Percentiles rank a stretch among this genome's conserved stretches.
Evolutionary conservation across 257 asterid species (phyloP).

Genomic region (Misopates orontium): DNA sequence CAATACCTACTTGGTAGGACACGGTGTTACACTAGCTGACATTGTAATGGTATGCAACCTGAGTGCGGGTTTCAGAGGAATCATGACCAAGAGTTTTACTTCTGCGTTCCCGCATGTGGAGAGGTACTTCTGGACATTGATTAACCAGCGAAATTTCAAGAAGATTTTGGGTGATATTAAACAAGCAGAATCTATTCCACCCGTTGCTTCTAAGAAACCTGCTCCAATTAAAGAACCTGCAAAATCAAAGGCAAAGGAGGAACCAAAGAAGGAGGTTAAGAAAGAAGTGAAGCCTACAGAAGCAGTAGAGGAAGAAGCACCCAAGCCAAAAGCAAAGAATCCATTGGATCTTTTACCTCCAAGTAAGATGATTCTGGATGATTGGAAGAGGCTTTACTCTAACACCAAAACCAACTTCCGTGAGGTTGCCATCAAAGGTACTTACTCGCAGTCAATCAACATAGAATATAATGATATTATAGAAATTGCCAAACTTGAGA

Average conservation of each 20-base stretch:
- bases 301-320: constrained; percentile 48
- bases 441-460: not conserved
- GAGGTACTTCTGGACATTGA: constrained; percentile 85
- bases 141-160: constrained; percentile 67
- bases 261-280: constrained; percentile 60
- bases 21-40: constrained; percentile 74
- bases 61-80: constrained; percentile 41
- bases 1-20: constrained; percentile 76
- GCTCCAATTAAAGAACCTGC: constrained; percentile 50
- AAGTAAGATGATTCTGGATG: constrained; percentile 84
- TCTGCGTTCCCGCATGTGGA: constrained; percentile 79
- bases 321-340: constrained; percentile 88
- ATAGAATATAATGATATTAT: not conserved
- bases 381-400: constrained; percentile 97
- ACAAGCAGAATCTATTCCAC: constrained; percentile 60
- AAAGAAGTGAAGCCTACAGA: constrained; percentile 53
- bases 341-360: constrained; percentile 97
- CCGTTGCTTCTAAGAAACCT: constrained; percentile 61
- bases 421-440: constrained; percentile 92
- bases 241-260: constrained; percentile 66
- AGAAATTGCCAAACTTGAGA: not conserved
- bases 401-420: constrained; percentile 95
- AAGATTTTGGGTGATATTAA: constrained; percentile 58
- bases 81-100: constrained; percentile 76
- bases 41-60: constrained; percentile 65